Conservation (phyloP, 2,329 filamentous ascomycete genomes). For the Fusarium sp. region DNA sequence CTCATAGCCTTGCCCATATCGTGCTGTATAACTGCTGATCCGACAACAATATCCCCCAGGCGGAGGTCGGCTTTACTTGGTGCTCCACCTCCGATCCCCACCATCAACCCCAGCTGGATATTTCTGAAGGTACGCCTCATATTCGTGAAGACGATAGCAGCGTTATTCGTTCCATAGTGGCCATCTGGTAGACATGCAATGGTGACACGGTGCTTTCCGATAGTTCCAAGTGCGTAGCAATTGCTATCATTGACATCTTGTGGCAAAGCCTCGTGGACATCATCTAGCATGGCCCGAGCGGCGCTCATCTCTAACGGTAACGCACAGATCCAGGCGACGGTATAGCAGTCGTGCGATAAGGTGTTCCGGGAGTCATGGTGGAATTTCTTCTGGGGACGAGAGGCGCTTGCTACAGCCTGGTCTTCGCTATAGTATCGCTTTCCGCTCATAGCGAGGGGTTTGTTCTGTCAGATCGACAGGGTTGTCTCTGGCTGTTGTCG, state of each 20-base stretch:
- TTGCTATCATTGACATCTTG: constrained; percentile 25
- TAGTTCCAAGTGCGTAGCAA: constrained; percentile 37
- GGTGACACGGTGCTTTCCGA: constrained; percentile 39
- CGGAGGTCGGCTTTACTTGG: constrained; percentile 37
- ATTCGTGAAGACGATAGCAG: constrained; percentile 40
- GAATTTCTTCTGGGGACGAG: not conserved
- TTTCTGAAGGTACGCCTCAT: constrained; percentile 55
- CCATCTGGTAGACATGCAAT: constrained; percentile 39
- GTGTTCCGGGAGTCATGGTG: rapidly evolving
- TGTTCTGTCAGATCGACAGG: too few relatives aligned
- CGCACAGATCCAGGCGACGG: constrained; percentile 50
- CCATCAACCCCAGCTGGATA: constrained; percentile 34
- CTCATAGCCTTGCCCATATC: constrained; percentile 34
- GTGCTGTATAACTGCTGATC: constrained; percentile 41
- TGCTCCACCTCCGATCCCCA: constrained; percentile 41
- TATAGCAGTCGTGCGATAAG: not conserved
- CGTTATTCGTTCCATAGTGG: constrained; percentile 42
- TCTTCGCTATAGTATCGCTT: too few relatives aligned
- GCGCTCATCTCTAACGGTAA: constrained; percentile 44
- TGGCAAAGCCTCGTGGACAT: constrained; percentile 14
- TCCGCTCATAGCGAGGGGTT: too few relatives aligned
- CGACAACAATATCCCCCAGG: constrained; percentile 46
- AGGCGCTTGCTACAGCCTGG: too few relatives aligned
- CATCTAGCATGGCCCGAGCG: constrained; percentile 44
- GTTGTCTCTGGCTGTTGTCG: too few relatives aligned